Percentiles rank a stretch among this genome's conserved stretches.
phyloP scores from a whole-genome alignment of 768 basidiomycete species.

The Leccinum uliginosum region DNA sequence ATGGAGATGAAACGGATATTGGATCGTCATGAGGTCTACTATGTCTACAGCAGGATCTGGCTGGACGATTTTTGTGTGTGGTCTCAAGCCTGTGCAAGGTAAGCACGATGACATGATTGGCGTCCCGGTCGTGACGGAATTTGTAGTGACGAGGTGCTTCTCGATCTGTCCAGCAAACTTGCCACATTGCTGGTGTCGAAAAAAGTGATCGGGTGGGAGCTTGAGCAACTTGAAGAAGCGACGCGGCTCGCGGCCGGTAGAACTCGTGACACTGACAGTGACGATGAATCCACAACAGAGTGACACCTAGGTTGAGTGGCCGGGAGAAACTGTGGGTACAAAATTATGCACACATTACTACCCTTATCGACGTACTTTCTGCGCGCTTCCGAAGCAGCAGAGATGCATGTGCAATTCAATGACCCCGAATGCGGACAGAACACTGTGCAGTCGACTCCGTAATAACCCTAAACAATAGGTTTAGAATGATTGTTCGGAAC shows the following conservation, averaged over 20 bases:
- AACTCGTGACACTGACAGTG: slow-evolving; percentile 69
- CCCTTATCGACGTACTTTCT: neutral
- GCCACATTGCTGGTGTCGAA: slow-evolving; percentile 45
- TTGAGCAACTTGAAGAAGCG: slow-evolving; percentile 62
- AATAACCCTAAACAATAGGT: no score
- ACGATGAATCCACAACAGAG: slow-evolving; percentile 51
- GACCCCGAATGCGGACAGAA: neutral
- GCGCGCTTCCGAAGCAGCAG: slow-evolving; percentile 2
- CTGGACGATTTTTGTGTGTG: slow-evolving; percentile 82
- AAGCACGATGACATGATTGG: slow-evolving; percentile 17
- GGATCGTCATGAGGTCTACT: slow-evolving; percentile 82
- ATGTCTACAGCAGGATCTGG: slow-evolving; percentile 87
- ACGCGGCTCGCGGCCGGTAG: slow-evolving; percentile 36
- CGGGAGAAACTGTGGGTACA: slow-evolving; percentile 1
- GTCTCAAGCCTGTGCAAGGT: slow-evolving; percentile 71
- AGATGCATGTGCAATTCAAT: neutral
- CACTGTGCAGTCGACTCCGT: no score
- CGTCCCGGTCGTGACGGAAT: slow-evolving; percentile 2
- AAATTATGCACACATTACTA: neutral
- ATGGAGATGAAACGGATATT: slow-evolving; percentile 70
- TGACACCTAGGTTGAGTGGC: slow-evolving; percentile 18
- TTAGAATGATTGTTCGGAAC: no score
- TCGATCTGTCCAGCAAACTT: slow-evolving; percentile 42
- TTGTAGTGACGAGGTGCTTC: slow-evolving; percentile 54
- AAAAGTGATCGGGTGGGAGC: slow-evolving; percentile 59